Conservation (phyloP, 352 stramenopile genomes). For the Globisporangium paroecandrum region DNA sequence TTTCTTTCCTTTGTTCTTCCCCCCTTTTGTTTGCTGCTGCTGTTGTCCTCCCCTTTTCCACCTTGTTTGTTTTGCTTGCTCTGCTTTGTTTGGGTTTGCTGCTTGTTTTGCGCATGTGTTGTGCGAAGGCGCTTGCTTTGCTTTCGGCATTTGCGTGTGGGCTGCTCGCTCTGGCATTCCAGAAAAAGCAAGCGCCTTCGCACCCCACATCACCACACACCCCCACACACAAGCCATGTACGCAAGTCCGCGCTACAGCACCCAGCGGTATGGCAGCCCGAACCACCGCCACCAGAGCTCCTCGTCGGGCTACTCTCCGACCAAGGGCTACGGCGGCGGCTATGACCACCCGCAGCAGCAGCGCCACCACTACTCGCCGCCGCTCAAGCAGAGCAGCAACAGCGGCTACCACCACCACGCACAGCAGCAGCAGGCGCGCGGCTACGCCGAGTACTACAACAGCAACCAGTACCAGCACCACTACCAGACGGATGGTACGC, state of each 20-base stretch:
- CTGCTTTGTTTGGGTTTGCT: neutral
- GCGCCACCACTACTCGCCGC: slow-evolving; percentile 17
- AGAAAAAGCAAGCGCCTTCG: slow-evolving; percentile 18
- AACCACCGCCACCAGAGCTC: slow-evolving; percentile 20
- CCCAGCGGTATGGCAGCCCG: slow-evolving; percentile 12
- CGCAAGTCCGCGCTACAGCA: slow-evolving; percentile 18
- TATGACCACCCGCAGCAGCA: slow-evolving; percentile 11
- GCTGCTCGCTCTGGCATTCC: slow-evolving; percentile 9
- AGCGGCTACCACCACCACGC: slow-evolving; percentile 2
- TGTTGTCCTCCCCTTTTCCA: neutral
- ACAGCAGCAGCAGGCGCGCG: slow-evolving; percentile 14
- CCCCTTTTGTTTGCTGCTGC: neutral
- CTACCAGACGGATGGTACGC: slow-evolving; percentile 40
- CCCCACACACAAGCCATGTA: slow-evolving; percentile 8
- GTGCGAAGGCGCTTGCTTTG: neutral
- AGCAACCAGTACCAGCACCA: slow-evolving; percentile 41
- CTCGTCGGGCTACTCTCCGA: slow-evolving; percentile 15
- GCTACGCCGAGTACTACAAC: slow-evolving; percentile 42
- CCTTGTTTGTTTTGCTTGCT: neutral
- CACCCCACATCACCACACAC: neutral
- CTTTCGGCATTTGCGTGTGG: neutral
- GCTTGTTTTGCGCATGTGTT: neutral
- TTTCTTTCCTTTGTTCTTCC: slow-evolving; percentile 1
- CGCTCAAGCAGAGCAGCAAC: slow-evolving; percentile 17
- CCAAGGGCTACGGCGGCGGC: slow-evolving; percentile 8